Percentiles rank a stretch among this genome's conserved stretches.
phyloP scores from a whole-genome alignment of 2,329 filamentous ascomycete species.

The Cladosporium sphaerospermum region DNA sequence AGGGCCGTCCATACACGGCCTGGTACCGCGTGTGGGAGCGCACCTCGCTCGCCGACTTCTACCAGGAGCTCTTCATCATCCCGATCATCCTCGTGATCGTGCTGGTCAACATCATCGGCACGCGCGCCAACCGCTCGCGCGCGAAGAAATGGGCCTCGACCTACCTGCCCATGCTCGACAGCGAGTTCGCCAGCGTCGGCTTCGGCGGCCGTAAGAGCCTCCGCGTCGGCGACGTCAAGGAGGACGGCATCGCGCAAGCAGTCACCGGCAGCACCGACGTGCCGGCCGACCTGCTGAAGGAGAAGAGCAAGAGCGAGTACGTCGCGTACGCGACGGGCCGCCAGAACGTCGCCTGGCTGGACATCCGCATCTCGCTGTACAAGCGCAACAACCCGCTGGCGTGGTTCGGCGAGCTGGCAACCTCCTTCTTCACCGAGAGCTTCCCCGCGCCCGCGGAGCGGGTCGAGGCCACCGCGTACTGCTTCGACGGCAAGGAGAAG shows the following conservation, averaged over 20 bases:
- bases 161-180: constrained; percentile 63
- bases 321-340: constrained; percentile 82
- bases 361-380: constrained; percentile 72
- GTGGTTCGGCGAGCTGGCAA: constrained; percentile 58
- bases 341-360: constrained; percentile 86
- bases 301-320: constrained; percentile 84
- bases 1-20: constrained; percentile 68
- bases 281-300: constrained; percentile 63
- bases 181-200: constrained; percentile 83
- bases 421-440: constrained; percentile 76
- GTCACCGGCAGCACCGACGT: constrained; percentile 36
- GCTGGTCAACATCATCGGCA: constrained; percentile 73
- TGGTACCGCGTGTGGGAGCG: constrained; percentile 98
- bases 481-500: constrained; percentile 87
- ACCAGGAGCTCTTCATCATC: constrained; percentile 76
- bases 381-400: constrained; percentile 81
- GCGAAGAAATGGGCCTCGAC: constrained; percentile 74
- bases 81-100: constrained; percentile 68
- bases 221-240: constrained; percentile 30
- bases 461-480: constrained; percentile 71
- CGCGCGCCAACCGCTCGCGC: constrained; percentile 70
- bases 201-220: constrained; percentile 53
- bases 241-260: constrained; percentile 17
- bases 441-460: constrained; percentile 63
- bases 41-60: constrained; percentile 75